Evolutionary conservation across 805 yeast species (phyloP), one percentile per base, ranked within the genome.

Genomic region (Candida orba): DNA sequence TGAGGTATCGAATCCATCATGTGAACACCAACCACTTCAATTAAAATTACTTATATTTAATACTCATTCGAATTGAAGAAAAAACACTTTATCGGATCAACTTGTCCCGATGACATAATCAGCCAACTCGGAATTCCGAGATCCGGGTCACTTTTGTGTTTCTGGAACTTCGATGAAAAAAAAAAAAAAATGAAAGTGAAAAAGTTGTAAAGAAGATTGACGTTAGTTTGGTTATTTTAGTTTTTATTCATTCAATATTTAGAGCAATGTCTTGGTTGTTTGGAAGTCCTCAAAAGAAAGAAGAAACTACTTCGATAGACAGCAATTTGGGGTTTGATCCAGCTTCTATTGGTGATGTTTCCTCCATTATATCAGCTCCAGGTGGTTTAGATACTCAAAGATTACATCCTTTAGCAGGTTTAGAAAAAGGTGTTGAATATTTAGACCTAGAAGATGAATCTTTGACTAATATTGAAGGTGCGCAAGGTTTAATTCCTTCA

Each of bases 341-440:
- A 23, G 60, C 73, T 35, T 71, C 78, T 49, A 79, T 81, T 34
- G 58, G 78, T 20, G 85, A 79, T 58, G 83, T 84, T 17, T 71
- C 83, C 32, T 69, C 72, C 47, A 75, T 83, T 52, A 68, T 85
- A 55, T 71, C 76, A 46, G 67, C 77, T 10, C 81, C 82, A 20
- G 77, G 78, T 37, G 73, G 73, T 8, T 71, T 84, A 47, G 95
- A 86, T 58, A 72, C 90, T 27, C 65, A 82, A 41, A 75, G 73
- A 64, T 73, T 90, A 59, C 97, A 90, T 62, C 97, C 97, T 27
- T 71, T 91, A 60, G 96, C 97, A 2, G 95, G 95, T 14, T 72
- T 90, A 50, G 95, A 87, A 53, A 81, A 81, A 58, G 95, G 89
- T 44, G 77, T 93, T 41, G 97, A 93, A 64, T 91, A 81, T 62